Base-by-base conservation (phyloP, 306 rosid genomes). In the Cicer arietinum region DNA sequence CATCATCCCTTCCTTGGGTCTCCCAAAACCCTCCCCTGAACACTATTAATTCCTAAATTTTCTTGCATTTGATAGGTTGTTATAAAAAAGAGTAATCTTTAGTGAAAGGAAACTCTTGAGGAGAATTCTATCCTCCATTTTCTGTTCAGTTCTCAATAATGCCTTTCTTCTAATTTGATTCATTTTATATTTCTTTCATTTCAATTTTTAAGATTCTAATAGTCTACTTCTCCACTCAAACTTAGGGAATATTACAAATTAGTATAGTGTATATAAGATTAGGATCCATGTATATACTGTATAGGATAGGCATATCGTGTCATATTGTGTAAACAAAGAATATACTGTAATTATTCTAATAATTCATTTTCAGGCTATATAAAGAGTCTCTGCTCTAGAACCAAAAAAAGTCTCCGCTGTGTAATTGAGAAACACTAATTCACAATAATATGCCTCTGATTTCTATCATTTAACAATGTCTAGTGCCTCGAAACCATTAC, bases 401-500 rank as follows among this genome's bases (percentile, higher is more conserved):
- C 37, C 35, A 3, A 30, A 30, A 30, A 58, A n/a, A 25, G 14
- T 6, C 64, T 10, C 5, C 7, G 17, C 20, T 58, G 64, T 58
- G 30, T 30, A 58, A 39, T 25, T 58, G 64, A 57, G 41, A 58
- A 9, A 58, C 10, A 3, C 5, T 5, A 14, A 1, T 30, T 58
- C 42, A 58, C 64, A 58, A 5, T 6, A 58, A 30, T 25, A 58
- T 10, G 64, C 13, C 16, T 20, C 13, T 11, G 42, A 25, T 58
- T 58, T 58, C 64, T 25, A 22, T 57, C 8, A 57, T 22, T 57
- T 57, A 10, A 25, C 40, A 57, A 79, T 48, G 20, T 39, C 10
- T 30, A 44, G 13, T 42, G 35, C 73, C 48, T 37, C 50, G 37
- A 56, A 45, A 50, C 47, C 50, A 51, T 39, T 11, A 25, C 46